Conservation (phyloP, 1,284 basidiomycete species). For the Xerocomus nothofagi region DNA sequence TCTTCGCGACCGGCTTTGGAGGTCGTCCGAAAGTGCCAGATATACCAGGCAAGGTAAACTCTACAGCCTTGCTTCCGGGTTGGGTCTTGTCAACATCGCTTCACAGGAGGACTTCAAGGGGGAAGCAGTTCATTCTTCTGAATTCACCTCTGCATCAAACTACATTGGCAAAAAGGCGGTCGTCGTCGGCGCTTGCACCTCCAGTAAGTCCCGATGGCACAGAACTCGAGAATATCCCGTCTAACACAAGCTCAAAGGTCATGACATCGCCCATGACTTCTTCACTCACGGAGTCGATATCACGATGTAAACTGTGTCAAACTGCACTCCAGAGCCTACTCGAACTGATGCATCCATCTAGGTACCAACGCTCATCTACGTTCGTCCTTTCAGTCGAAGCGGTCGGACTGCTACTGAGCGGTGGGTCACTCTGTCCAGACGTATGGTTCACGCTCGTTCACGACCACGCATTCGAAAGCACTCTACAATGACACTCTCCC, state of each 20-base stretch:
- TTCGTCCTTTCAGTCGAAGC: conserved; percentile 22
- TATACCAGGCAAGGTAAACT: conserved; percentile 26
- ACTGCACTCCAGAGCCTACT: background rate
- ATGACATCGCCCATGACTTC: conserved; percentile 32
- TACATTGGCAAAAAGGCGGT: conserved; percentile 45
- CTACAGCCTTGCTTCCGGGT: background rate
- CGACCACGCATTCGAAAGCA: conserved; percentile 1
- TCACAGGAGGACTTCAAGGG: conserved; percentile 27
- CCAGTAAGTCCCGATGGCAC: conserved; percentile 22
- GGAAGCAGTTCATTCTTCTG: conserved; percentile 39
- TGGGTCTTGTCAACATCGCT: background rate
- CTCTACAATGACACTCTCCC: conserved; percentile 29
- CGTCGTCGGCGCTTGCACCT: conserved; percentile 46
- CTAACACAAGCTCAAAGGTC: conserved; percentile 17
- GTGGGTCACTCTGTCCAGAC: conserved; percentile 10
- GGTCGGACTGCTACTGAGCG: conserved; percentile 14
- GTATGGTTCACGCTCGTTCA: background rate
- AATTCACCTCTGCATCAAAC: conserved; percentile 37
- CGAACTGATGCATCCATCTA: conserved; percentile 11
- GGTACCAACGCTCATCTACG: conserved; percentile 35
- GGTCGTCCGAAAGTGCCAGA: conserved; percentile 38
- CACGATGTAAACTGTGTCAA: conserved; percentile 23
- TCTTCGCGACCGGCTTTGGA: conserved; percentile 42
- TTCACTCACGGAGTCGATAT: conserved; percentile 24
- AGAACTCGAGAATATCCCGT: background rate